Base-by-base conservation (phyloP, 768 basidiomycete genomes). In the Panaeolus papilionaceus region DNA sequence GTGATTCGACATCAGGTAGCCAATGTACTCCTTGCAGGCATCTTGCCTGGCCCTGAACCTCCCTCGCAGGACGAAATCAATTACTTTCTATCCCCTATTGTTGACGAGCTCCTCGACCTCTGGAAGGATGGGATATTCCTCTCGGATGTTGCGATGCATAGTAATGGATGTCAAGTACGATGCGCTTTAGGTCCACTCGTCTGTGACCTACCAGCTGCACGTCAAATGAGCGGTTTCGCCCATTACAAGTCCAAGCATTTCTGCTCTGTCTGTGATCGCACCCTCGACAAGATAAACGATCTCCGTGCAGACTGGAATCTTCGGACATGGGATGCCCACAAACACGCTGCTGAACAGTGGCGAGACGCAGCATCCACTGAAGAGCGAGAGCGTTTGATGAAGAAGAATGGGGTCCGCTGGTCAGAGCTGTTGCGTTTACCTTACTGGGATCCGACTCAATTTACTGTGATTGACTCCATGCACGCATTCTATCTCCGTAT, bases 321-420 rank as follows among this genome's bases (percentile, higher is more conserved):
- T 3, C 11, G n/a, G 10, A 68, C 66, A 33, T 77, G 75, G 75
- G 49, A 62, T 26, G 11, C 5, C 2, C 72, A 75, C 45, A 0
- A 9, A 5, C 14, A 67, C 18, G 33, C 40, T 16, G 75, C 76
- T 1, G 26, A 70, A 40, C 44, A 62, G 9, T 79, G 78, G 78
- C 65, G 38, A 37, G 62, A 69, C 64, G 73, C 77, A 2, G 11
- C n/a, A 20, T 64, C 69, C 1, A 9, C n/a, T 9, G 38, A 61
- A n/a, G 64, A 70, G 5, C 65, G 64, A 12, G 64, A 65, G 26
- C 3, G 33, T 0, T 8, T 38, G 5, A 49, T 51, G n/a, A 26
- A 65, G 6, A 20, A 16, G 14, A 39, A 44, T 47, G 45, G 51
- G 8, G 51, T 58, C n/a, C 45, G 63, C 7, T 67, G 66, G 66